These are phyloP conservation scores for Sporobolomyces pararoseus DNA, from an alignment of 768 basidiomycete genomes.

Conservation along the genomic window DNA sequence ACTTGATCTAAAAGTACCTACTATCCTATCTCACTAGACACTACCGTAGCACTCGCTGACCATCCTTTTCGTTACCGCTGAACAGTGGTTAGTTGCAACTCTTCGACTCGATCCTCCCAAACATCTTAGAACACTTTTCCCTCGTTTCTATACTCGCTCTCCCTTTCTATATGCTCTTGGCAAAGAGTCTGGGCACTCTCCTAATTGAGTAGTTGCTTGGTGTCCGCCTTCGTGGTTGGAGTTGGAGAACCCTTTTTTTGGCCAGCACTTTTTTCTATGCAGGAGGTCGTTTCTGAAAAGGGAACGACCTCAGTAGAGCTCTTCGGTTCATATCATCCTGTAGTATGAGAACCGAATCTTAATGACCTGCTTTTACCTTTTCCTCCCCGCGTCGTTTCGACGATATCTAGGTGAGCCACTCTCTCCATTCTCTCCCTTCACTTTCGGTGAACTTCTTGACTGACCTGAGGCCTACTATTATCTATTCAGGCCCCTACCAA, in stretches of 20 bases:
- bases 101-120: not conserved
- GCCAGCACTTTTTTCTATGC: not conserved
- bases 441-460: not conserved
- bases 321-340: no score
- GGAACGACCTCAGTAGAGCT: slow-evolving; percentile 34
- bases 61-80: not conserved
- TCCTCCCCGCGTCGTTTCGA: not conserved
- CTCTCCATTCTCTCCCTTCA: not conserved
- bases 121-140: no score
- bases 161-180: not conserved
- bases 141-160: no score
- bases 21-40: not conserved
- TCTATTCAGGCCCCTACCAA: slow-evolving; percentile 24
- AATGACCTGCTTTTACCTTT: slow-evolving; percentile 36
- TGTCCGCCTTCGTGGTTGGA: slow-evolving; percentile 28
- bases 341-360: slow-evolving; percentile 28
- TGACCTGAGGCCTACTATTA: not conserved
- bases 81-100: slow-evolving; percentile 32
- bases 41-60: slow-evolving; percentile 4
- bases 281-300: slow-evolving; percentile 9
- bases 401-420: slow-evolving; percentile 20
- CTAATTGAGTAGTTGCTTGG: not conserved
- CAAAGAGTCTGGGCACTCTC: not conserved
- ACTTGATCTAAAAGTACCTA: slow-evolving; percentile 17
- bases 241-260: slow-evolving; percentile 10